A percentile compares a stretch with the other conserved stretches of the same genome.
Evolutionary conservation across 495 filamentous ascomycete species (phyloP).

Genomic region (Tetracladium marchalianum): DNA sequence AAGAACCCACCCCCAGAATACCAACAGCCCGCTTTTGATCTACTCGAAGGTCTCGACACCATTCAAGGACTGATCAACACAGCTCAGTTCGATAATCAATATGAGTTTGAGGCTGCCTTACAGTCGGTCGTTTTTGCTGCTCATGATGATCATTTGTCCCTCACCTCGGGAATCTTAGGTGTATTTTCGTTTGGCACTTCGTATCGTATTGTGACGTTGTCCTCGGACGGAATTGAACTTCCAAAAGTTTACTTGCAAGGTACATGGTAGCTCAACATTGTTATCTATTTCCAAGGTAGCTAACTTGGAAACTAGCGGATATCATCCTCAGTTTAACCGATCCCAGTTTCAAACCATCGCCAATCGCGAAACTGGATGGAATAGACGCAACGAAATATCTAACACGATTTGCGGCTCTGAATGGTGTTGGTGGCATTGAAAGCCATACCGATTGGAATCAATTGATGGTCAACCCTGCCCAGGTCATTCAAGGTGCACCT

Average conservation of each 20-base stretch:
- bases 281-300: slow-evolving; percentile 23
- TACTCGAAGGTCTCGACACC: slow-evolving; percentile 32
- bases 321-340: slow-evolving; percentile 5
- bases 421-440: slow-evolving; percentile 32
- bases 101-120: slow-evolving; percentile 40
- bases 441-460: slow-evolving; percentile 42
- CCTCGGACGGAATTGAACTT: slow-evolving; percentile 35
- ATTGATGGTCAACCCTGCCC: slow-evolving; percentile 33
- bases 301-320: slow-evolving; percentile 5
- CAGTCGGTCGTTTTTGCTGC: slow-evolving; percentile 29
- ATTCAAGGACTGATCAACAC: slow-evolving; percentile 32
- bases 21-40: slow-evolving; percentile 41
- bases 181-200: slow-evolving; percentile 37
- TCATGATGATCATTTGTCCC: slow-evolving; percentile 37
- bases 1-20: slow-evolving; percentile 46
- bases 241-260: slow-evolving; percentile 32
- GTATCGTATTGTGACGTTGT: slow-evolving; percentile 34
- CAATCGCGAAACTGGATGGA: slow-evolving; percentile 37
- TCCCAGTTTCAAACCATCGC: slow-evolving; percentile 21
- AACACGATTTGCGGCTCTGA: slow-evolving; percentile 27
- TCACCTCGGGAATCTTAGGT: slow-evolving; percentile 30
- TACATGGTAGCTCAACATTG: too few species aligned
- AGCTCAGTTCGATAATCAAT: slow-evolving; percentile 34
- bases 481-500: slow-evolving; percentile 29
- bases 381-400: slow-evolving; percentile 10